Base-by-base conservation (phyloP, 148 eudicot genomes). In the Diospyros kaki region DNA sequence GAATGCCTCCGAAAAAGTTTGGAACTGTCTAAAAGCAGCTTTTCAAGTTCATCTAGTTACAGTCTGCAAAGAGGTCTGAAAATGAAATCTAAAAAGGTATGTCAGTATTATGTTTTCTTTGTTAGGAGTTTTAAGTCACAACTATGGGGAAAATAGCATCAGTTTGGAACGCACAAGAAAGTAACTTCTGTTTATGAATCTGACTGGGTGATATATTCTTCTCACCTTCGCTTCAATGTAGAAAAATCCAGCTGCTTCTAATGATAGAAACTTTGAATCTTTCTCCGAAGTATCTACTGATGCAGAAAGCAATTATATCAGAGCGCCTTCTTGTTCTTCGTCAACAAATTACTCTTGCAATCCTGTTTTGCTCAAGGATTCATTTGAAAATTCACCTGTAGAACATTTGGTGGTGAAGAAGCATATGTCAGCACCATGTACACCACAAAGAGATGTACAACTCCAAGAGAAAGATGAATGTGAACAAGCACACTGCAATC, bases 1-100 rank as follows among this genome's bases (percentile, higher is more conserved):
- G 89, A 81, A 44, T 76, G 81, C 78, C 86, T 90, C 18, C 77
- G 91, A 51, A 87, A 83, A 76, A 88, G 87, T 83, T 84, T 90
- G 81, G 97, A 92, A 79, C 81, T 73, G 71, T 81, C 94, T 69
- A 87, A 84, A 15, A 76, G 78, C 74, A 87, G 84, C 81, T 66
- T 75, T 63, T 68, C 88, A 59, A 75, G 79, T 71, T 82, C 88
- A 2, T 69, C 60, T 13, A 82, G 77, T 76, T 77, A 80, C 50
- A 84, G 75, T 62, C 75, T 79, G 38, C 66, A 69, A 44, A 84
- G 71, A 71, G 73, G n/a, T 69, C 64, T 85, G 45, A 76, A 79
- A 68, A 58, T 51, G 58, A 84, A 81, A 77, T 45, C 18, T 60
- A 73, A 73, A 71, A 75, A 78, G 91, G 97, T 87, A 79, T 52